Base-by-base conservation (phyloP, 2,329 filamentous ascomycete genomes). In the Fusarium redolens region DNA sequence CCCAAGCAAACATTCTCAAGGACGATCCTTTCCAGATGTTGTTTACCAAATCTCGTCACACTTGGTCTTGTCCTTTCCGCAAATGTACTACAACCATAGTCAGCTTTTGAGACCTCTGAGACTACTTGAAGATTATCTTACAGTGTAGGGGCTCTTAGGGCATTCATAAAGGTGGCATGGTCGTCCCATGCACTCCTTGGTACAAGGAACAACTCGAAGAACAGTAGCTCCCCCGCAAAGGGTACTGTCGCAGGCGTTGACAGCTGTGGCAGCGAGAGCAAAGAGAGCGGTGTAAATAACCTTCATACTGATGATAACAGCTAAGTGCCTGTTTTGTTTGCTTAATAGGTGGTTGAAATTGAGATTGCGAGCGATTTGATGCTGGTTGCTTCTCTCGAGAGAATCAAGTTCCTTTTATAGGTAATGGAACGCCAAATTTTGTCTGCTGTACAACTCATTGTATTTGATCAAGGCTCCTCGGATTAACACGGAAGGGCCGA, bases 61-160 rank as follows among this genome's bases (percentile, higher is more conserved):
- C 41, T 65, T 56, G 5, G 59, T 64, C 30, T 64, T 65, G 41
- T 65, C 59, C 7, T 55, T 62, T 20, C 62, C 62, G 5, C 62
- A 65, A 22, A 65, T 64, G n/a, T 65, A 56, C 62, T 65, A 1
- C 2, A 7, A 9, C 6, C 1, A 0, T 0, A 31, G 7, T 64
- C n/a, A 65, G 48, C 2, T 3, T 8, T 0, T 7, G 1, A 25
- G 35, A 25, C 8, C 7, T 18, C 9, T 20, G 17, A 4, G 31
- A n/a, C 1, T 17, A 15, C 2, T 7, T 20, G 22, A 4, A 7
- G 7, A 17, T 20, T 20, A 3, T 18, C 14, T 47, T 56, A 65
- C 62, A 31, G 40, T 47, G 11, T 64, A 56, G 5, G 50, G 61
- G n/a, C 30, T 64, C 7, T 38, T 41, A 0, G 59, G 47, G 22